phyloP scores from a whole-genome alignment of 1,284 basidiomycete genomes.

The Puccinia novopanici region DNA sequence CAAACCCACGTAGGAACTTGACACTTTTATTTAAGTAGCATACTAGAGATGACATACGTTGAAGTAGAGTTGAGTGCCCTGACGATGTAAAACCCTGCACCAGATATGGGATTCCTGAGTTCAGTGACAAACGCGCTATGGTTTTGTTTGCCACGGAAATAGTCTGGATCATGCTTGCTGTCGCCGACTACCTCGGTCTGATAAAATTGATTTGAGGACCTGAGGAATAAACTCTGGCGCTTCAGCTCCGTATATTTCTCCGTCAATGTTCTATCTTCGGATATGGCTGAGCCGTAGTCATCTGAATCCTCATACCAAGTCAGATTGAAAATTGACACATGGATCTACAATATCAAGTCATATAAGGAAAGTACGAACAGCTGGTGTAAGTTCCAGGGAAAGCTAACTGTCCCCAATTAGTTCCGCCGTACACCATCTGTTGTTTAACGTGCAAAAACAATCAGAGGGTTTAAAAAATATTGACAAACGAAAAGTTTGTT shows the following conservation, averaged over 20 bases:
- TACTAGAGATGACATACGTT: constrained; percentile 62
- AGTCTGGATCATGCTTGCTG: constrained; percentile 3
- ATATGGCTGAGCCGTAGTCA: constrained; percentile 63
- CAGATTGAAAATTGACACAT: not conserved
- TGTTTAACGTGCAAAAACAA: not conserved
- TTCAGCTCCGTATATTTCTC: constrained; percentile 74
- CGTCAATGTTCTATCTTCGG: constrained; percentile 70
- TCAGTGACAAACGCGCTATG: constrained; percentile 66
- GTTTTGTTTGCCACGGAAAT: constrained; percentile 61
- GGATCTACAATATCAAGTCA: constrained; percentile 55
- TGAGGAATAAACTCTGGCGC: constrained; percentile 71
- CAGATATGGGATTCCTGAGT: constrained; percentile 69
- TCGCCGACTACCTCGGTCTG: constrained; percentile 71
- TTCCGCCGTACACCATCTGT: constrained; percentile 64
- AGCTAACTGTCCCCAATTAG: constrained; percentile 74
- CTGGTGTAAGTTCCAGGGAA: constrained; percentile 63
- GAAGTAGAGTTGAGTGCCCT: constrained; percentile 63
- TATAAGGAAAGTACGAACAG: constrained; percentile 55
- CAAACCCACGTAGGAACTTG: constrained; percentile 39
- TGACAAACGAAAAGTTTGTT: not conserved
- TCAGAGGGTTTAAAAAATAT: too few relatives aligned
- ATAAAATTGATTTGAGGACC: constrained; percentile 72
- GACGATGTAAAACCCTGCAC: constrained; percentile 70
- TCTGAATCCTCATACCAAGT: constrained; percentile 58
- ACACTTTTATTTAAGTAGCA: too few relatives aligned